phyloP scores from a whole-genome alignment of 768 basidiomycete genomes.

The Boletus subcaerulescens region DNA sequence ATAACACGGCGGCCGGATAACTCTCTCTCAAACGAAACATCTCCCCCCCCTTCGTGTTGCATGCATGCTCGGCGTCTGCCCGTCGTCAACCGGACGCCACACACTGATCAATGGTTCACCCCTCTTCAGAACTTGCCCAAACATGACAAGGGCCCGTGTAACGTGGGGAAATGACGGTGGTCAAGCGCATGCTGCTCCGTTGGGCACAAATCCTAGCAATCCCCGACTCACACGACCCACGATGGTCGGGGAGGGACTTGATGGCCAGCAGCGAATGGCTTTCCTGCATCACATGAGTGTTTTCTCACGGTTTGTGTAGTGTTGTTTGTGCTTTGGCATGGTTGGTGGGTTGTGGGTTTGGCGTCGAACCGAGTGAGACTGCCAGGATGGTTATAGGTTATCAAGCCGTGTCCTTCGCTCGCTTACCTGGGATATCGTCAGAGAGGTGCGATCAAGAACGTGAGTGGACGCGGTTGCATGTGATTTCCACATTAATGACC shows the following conservation, averaged over 20 bases:
- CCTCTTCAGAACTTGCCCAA: background rate
- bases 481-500: background rate
- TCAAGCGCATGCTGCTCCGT: background rate
- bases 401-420: background rate
- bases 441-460: background rate
- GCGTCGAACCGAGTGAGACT: background rate
- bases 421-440: no score
- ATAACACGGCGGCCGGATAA: background rate
- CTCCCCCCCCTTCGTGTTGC: background rate
- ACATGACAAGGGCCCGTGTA: constrained; percentile 6
- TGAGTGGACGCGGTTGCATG: background rate
- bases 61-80: background rate
- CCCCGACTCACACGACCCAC: constrained; percentile 5
- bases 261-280: background rate
- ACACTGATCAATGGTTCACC: background rate
- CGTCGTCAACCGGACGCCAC: constrained; percentile 1
- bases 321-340: background rate
- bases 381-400: background rate
- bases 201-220: constrained; percentile 3
- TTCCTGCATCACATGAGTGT: no score
- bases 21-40: background rate
- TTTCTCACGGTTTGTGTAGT: background rate
- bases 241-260: background rate
- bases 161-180: constrained; percentile 16
- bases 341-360: no score